phyloP scores from a whole-genome alignment of 2,329 filamentous ascomycete species.

The Aureobasidium sp. region DNA sequence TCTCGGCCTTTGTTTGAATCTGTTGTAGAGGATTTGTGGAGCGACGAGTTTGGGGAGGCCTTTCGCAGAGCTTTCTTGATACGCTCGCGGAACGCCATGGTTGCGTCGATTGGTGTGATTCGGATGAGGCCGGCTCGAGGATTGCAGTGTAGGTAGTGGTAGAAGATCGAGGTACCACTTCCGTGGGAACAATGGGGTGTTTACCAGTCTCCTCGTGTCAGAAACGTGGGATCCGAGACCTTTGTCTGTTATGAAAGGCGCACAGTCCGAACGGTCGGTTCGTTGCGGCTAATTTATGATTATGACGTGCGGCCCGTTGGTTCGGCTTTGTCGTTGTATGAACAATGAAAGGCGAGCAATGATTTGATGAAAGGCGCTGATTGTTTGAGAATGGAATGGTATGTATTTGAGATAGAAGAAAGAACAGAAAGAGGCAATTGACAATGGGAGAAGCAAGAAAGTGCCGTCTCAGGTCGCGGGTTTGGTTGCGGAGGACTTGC shows the following conservation, averaged over 20 bases:
- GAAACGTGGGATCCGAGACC: neutral
- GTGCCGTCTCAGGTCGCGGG: neutral
- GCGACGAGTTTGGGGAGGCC: conserved; percentile 19
- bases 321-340: neutral
- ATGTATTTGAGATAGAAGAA: neutral
- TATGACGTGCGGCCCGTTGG: conserved; percentile 6
- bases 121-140: neutral
- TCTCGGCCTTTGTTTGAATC: conserved; percentile 16
- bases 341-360: neutral
- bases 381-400: neutral
- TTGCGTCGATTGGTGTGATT: conserved; percentile 9
- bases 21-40: conserved; percentile 19
- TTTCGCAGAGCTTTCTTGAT: conserved; percentile 35
- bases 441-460: neutral
- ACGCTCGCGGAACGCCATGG: conserved; percentile 40
- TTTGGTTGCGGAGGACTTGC: neutral
- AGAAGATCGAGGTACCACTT: neutral
- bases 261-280: conserved; percentile 2
- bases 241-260: neutral
- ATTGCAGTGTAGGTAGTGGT: neutral
- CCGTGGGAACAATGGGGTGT: neutral
- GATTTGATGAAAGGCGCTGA: too few relatives aligned
- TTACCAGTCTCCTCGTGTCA: neutral
- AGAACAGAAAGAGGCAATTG: neutral
- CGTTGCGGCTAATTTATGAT: neutral